Evolutionary conservation across 2,329 filamentous ascomycete genomes (phyloP).

Genomic region (Alternaria atra): DNA sequence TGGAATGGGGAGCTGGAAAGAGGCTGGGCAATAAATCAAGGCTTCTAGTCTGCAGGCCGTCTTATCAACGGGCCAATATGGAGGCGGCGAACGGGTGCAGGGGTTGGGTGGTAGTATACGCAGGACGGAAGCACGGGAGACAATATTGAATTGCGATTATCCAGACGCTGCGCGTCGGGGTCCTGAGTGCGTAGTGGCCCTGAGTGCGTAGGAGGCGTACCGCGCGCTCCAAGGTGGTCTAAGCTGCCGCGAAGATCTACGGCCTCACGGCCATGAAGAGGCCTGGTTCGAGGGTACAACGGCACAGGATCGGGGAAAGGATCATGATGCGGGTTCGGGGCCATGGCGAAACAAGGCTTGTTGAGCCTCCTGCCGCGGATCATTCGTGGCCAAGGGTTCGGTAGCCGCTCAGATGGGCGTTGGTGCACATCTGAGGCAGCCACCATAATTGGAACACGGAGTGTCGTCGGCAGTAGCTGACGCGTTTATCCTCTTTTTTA

Average conservation of each 20-base stretch:
- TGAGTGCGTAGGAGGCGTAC: conserved; percentile 1
- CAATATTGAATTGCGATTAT: conserved; percentile 2
- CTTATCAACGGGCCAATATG: conserved; percentile 4
- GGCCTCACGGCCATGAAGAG: not conserved
- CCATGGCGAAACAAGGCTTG: conserved; percentile 7
- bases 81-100: conserved; percentile 1
- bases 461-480: conserved; percentile 7
- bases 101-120: not conserved
- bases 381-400: not conserved
- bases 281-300: not conserved
- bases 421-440: conserved; percentile 11
- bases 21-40: conserved; percentile 11
- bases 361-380: conserved; percentile 3
- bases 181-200: not conserved
- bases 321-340: not conserved
- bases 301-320: not conserved
- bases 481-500: conserved; percentile 9
- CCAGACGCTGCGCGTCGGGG: not conserved
- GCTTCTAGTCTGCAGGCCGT: not conserved
- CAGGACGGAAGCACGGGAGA: not conserved
- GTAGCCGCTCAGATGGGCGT: conserved; percentile 10
- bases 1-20: conserved; percentile 3
- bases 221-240: not conserved
- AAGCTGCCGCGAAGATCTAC: not conserved
- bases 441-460: conserved; percentile 4